phyloP scores from a whole-genome alignment of 2,329 filamentous ascomycete genomes.

The Taxawa tesnikishii region DNA sequence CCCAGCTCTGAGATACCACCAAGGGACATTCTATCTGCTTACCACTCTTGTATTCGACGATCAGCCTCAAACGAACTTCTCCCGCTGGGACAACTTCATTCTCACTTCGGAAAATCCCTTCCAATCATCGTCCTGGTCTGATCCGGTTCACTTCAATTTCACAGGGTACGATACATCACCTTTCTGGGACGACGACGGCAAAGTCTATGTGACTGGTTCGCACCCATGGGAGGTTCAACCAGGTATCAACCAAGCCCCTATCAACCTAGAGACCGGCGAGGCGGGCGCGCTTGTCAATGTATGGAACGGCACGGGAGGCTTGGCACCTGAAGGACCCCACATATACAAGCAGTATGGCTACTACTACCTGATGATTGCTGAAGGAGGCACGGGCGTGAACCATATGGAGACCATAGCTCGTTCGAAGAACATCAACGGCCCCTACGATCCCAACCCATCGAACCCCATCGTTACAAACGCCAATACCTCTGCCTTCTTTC shows the following conservation, averaged over 20 bases:
- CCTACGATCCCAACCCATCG: conserved; percentile 12
- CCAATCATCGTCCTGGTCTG: conserved; percentile 31
- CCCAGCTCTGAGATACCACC: conserved; percentile 26
- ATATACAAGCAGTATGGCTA: conserved; percentile 24
- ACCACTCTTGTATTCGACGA: conserved; percentile 16
- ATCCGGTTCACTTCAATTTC: conserved; percentile 33
- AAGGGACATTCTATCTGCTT: conserved; percentile 27
- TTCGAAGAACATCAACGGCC: conserved; percentile 22
- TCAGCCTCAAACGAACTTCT: conserved; percentile 12
- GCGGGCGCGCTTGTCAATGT: conserved; percentile 11
- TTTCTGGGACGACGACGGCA: conserved; percentile 46
- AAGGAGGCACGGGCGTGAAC: conserved; percentile 27
- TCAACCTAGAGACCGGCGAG: conserved; percentile 21
- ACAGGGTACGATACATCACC: conserved; percentile 40
- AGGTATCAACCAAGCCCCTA: conserved; percentile 18
- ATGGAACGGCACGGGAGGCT: conserved; percentile 24
- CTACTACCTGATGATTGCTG: conserved; percentile 24
- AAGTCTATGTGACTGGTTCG: conserved; percentile 32
- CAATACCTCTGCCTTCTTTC: conserved; percentile 22
- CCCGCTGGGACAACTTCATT: conserved; percentile 29
- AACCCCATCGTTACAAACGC: conserved; percentile 16
- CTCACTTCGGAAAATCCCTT: conserved; percentile 34
- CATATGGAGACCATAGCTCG: conserved; percentile 27
- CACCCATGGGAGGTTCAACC: conserved; percentile 11
- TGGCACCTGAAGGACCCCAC: conserved; percentile 23